Base-by-base conservation (phyloP, 1,284 basidiomycete genomes). In the Fomitopsis palustris region DNA sequence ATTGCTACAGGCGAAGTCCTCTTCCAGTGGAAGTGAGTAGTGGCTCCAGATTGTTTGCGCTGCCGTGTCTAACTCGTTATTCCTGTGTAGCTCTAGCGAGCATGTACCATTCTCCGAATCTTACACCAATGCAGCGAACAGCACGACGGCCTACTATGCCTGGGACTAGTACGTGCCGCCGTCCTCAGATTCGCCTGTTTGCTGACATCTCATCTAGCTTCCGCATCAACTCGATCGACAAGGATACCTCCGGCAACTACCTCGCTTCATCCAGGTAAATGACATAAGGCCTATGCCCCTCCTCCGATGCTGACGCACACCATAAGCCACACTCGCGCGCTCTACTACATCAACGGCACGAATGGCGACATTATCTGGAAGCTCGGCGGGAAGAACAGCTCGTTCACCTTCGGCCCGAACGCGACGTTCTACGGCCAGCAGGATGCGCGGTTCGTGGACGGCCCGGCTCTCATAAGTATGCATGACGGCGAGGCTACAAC, bases 351-450 rank as follows among this genome's bases (percentile, higher is more conserved):
- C 29, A 35, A 51, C 29, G 49, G 49, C 29, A 51, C 49, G 19
- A 27, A 19, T 19, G 49, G 49, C 4, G 49, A 51, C 14, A 35
- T 35, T 19, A 51, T 51, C 49, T 51, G 49, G 49, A 51, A 35
- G 33, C 49, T 51, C 10, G 49, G 49, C 27, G 49, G 49, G 29
- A 51, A 51, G 49, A 51, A 51, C 29, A 51, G 49, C 33, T 27
- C 16, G 5, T 51, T 51, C 49, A 51, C 49, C 16, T 51, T 51
- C 29, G 49, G 49, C 7, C 49, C 29, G 21, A 51, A 51, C 49
- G 49, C 49, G 33, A 51, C 49, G 17, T 51, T 51, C 49, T 51
- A 51, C 29, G 49, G 49, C 17, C 49, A 51, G 23, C 49, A 51
- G 25, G 49, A 51, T n/a, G 49, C 33, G 49, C 49, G 49, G 8